A percentile compares a stretch with the other conserved stretches of the same genome.
Conservation (phyloP, 2,329 filamentous ascomycete species). For the Ascomycota sp. region DNA sequence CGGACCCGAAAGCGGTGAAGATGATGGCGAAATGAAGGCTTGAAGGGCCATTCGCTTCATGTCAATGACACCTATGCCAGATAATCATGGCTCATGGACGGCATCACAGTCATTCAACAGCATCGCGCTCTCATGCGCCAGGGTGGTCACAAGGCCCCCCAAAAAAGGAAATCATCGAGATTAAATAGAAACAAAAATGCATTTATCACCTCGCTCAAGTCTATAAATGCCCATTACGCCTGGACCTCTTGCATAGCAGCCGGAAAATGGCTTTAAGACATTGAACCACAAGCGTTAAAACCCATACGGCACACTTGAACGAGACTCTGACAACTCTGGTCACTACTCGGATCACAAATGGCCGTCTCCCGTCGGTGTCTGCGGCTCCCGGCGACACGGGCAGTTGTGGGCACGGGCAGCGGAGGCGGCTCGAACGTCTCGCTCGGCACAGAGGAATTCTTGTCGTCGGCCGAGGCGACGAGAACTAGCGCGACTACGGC, state of each 20-base stretch:
- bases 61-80: too few species aligned
- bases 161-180: too few species aligned
- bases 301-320: constrained; percentile 39
- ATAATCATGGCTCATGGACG: too few species aligned
- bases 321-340: constrained; percentile 30
- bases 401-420: background rate
- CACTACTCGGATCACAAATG: constrained; percentile 24
- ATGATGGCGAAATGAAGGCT: too few species aligned
- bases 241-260: constrained; percentile 28
- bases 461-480: constrained; percentile 35
- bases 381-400: constrained; percentile 4
- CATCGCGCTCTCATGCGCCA: too few species aligned
- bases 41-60: too few species aligned
- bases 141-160: too few species aligned
- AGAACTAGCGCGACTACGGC: constrained; percentile 38
- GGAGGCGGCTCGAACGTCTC: constrained; percentile 42
- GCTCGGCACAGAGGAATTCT: constrained; percentile 17
- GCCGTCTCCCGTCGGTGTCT: constrained; percentile 25
- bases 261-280: constrained; percentile 28
- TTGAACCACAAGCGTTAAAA: constrained; percentile 33
- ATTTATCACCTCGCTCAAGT: too few species aligned
- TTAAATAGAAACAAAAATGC: too few species aligned
- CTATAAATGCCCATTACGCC: too few species aligned
- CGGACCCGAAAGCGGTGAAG: constrained; percentile 41
- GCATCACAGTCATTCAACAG: too few species aligned